Evolutionary conservation across 257 asterid species (phyloP), one percentile per base, ranked within the genome.

Genomic region (Petrea volubilis): DNA sequence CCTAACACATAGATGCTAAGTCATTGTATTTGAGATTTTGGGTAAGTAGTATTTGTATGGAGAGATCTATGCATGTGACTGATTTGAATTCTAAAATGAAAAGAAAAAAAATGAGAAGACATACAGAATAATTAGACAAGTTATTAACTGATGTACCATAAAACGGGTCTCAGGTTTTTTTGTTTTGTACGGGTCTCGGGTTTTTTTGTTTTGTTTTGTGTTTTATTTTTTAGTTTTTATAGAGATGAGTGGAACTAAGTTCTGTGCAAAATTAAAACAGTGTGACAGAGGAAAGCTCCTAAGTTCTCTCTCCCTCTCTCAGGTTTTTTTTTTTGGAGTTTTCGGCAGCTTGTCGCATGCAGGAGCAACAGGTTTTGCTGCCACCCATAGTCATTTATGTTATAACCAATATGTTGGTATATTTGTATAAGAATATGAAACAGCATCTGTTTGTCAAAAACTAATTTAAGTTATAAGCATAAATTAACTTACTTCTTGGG

Each of bases 401-500:
- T n/a, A n/a, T n/a, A n/a, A n/a, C n/a, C n/a, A n/a, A n/a, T n/a
- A n/a, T n/a, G n/a, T n/a, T n/a, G n/a, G n/a, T n/a, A n/a, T n/a
- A n/a, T 38, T 55, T 46, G 40, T 21, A 57, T 31, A 27, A 61
- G 57, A 53, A 56, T 11, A 62, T 24, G 24, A 50, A 41, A 18
- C 27, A 63, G 12, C 46, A 8, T 25, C 41, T 15, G 9, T 57
- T 49, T 36, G 11, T 20, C 12, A 12, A 40, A 7, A 73, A 14
- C 10, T 29, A 21, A 21, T 55, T 7, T 40, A 17, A 36, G 56
- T 41, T 3, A 29, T 40, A 17, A 36, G 53, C 33, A 4, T 41
- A 56, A 41, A 67, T 17, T 13, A 29, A 63, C 79, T 80, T 62
- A 89, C 98, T 85, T 89, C 97, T 70, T 73, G 79, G 49, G 86